Percentiles rank a stretch among this genome's conserved stretches.
phyloP scores from a whole-genome alignment of 2,329 filamentous ascomycete genomes.

The Trichoderma breve region DNA sequence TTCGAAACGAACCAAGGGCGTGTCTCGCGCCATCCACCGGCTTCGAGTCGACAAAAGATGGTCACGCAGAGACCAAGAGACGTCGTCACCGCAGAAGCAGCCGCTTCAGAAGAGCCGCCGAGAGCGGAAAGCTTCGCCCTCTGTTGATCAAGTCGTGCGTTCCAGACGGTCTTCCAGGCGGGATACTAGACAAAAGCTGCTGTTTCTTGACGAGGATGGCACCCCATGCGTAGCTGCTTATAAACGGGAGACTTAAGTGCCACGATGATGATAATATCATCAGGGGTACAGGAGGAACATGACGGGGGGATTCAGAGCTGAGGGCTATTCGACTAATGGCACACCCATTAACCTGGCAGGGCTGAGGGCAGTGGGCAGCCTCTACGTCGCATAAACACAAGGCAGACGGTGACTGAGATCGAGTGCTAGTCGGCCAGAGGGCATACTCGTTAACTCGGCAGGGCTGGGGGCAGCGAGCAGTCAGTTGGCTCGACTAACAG shows the following conservation, averaged over 20 bases:
- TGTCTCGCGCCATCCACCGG: neutral
- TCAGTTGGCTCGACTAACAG: neutral
- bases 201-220: neutral
- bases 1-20: neutral
- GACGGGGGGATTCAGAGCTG: neutral
- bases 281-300: neutral
- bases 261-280: neutral
- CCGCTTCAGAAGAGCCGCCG: neutral
- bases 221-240: neutral
- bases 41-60: neutral
- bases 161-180: neutral
- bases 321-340: neutral
- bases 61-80: neutral
- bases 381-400: neutral
- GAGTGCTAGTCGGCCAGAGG: neutral
- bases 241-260: neutral
- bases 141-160: neutral
- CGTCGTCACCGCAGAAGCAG: neutral
- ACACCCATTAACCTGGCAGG: neutral
- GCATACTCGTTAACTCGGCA: neutral
- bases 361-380: neutral
- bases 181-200: neutral
- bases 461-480: neutral
- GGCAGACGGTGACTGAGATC: neutral
- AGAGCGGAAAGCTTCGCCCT: neutral